These are phyloP conservation scores for Candida tallmaniae DNA, from an alignment of 805 yeast genomes.

Conservation along the genomic window DNA sequence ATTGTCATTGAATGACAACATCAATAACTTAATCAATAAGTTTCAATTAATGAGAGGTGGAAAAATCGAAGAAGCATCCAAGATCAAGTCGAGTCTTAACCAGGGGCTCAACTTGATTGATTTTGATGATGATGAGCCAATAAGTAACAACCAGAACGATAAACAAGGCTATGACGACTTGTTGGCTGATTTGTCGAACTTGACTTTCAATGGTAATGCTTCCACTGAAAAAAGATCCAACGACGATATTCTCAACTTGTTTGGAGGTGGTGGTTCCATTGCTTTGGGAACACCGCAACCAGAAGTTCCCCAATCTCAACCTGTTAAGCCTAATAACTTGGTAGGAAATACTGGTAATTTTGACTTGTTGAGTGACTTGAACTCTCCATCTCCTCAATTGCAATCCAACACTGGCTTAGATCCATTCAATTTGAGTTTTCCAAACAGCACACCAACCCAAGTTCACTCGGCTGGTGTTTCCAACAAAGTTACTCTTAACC, in stretches of 20 bases:
- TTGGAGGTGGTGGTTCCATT: slow-evolving; percentile 53
- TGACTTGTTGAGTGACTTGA: slow-evolving; percentile 34
- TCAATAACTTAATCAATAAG: slow-evolving; percentile 64
- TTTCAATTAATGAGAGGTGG: slow-evolving; percentile 65
- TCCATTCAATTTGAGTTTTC: slow-evolving; percentile 39
- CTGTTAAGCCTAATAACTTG: slow-evolving; percentile 10
- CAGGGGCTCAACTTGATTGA: slow-evolving; percentile 38
- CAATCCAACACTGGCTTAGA: slow-evolving; percentile 29
- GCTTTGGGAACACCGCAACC: slow-evolving; percentile 25
- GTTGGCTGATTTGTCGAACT: slow-evolving; percentile 63
- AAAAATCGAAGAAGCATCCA: slow-evolving; percentile 49
- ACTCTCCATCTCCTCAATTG: slow-evolving; percentile 38
- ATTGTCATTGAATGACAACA: slow-evolving; percentile 66
- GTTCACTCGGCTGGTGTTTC: slow-evolving; percentile 9
- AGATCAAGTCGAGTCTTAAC: slow-evolving; percentile 34
- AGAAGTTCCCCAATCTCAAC: slow-evolving; percentile 9
- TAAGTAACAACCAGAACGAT: slow-evolving; percentile 27
- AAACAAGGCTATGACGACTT: slow-evolving; percentile 58
- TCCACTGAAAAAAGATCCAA: slow-evolving; percentile 8
- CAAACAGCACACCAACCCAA: slow-evolving; percentile 29
- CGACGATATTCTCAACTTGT: slow-evolving; percentile 30
- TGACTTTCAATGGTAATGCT: slow-evolving; percentile 44
- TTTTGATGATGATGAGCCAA: slow-evolving; percentile 37
- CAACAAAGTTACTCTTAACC: slow-evolving; percentile 27
- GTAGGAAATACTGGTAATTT: slow-evolving; percentile 3